A percentile compares a stretch with the other conserved stretches of the same genome.
phyloP scores from a whole-genome alignment of 1,139 yeast genomes.

The Taphrina confusa region DNA sequence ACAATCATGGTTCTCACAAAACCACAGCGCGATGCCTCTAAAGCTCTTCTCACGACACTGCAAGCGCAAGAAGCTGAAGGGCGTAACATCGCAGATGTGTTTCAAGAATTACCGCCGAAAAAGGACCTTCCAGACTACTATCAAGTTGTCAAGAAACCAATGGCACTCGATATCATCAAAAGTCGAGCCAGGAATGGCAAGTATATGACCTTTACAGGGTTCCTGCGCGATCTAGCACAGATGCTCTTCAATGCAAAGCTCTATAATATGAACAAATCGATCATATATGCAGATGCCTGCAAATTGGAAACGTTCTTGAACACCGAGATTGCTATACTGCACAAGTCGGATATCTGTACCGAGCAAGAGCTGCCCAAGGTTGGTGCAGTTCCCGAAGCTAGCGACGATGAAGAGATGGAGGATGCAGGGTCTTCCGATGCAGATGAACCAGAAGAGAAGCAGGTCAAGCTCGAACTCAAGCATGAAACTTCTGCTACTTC shows the following conservation, averaged over 20 bases:
- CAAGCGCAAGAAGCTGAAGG: constrained; percentile 11
- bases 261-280: constrained; percentile 70
- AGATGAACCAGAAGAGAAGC: constrained; percentile 41
- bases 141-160: constrained; percentile 63
- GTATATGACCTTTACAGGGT: constrained; percentile 65
- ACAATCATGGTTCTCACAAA: constrained; percentile 12
- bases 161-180: constrained; percentile 77
- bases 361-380: constrained; percentile 58
- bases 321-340: constrained; percentile 58
- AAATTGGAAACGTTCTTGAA: constrained; percentile 64
- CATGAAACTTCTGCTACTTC: constrained; percentile 28
- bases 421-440: constrained; percentile 45
- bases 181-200: constrained; percentile 78
- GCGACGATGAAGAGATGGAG: constrained; percentile 41
- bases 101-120: constrained; percentile 80
- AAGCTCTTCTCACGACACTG: constrained; percentile 3
- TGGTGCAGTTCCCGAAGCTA: constrained; percentile 62
- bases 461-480: constrained; percentile 1
- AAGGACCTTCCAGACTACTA: constrained; percentile 69
- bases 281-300: constrained; percentile 70
- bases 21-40: constrained; percentile 21
- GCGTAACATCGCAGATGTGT: constrained; percentile 43
- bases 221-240: constrained; percentile 74
- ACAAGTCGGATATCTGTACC: constrained; percentile 50
- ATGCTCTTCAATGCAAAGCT: constrained; percentile 87